These are phyloP conservation scores for Starmerella apis DNA, from an alignment of 805 yeast species.

Conservation along the genomic window DNA sequence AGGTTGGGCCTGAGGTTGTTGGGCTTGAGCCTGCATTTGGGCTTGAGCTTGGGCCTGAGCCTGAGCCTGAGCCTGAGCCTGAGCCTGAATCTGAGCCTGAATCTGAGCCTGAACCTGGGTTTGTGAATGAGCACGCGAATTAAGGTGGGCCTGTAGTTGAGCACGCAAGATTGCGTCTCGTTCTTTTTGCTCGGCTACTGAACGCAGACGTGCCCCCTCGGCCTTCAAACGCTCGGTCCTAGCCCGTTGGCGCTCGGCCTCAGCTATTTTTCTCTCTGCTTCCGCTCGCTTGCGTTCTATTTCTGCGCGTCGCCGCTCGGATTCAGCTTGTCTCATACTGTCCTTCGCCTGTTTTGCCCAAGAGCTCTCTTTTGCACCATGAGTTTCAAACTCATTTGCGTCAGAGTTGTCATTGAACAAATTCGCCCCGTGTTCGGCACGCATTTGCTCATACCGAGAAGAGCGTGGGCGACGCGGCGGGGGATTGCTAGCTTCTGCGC, in stretches of 20 bases:
- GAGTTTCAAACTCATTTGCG: not conserved
- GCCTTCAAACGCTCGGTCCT: not conserved
- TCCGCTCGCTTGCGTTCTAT: not conserved
- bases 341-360: not conserved
- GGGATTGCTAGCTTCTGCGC: not conserved
- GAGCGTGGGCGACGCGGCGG: slow-evolving; percentile 8
- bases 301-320: not conserved
- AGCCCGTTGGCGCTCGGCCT: not conserved
- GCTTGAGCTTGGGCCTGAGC: too few relatives aligned
- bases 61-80: not conserved
- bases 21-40: too few relatives aligned
- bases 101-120: not conserved
- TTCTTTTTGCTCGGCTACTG: not conserved
- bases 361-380: not conserved
- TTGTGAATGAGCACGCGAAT: not conserved
- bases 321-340: not conserved
- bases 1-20: too few relatives aligned
- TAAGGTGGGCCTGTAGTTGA: not conserved
- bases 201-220: not conserved
- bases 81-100: not conserved
- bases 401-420: not conserved
- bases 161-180: not conserved
- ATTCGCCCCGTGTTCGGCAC: not conserved
- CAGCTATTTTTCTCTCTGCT: not conserved
- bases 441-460: slow-evolving; percentile 7